Evolutionary conservation across 1,284 basidiomycete species (phyloP), one percentile per base, ranked within the genome.

Genomic region (Heterobasidion occidentale): DNA sequence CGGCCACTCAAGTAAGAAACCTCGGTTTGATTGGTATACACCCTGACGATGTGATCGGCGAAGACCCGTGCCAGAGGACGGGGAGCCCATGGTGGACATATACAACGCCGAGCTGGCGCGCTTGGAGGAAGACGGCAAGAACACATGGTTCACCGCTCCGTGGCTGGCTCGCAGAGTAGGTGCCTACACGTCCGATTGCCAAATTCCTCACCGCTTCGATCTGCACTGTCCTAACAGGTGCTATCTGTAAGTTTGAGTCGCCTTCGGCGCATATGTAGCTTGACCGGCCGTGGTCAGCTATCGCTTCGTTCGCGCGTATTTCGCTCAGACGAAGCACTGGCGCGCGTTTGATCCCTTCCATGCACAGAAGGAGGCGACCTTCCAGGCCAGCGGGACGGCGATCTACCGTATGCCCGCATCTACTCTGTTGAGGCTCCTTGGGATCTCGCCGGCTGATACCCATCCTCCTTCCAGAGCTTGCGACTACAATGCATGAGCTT

Each of bases 81-180:
- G 87, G 1, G 90, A 88, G 49, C 71, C 83, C 15, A 80, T 84
- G 57, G 72, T 81, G 2, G 76, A 79, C 0, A 72, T 79, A 20
- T 97, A 94, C 72, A 97, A 98, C 62, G 66, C 73, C 0, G 86
- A 91, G 61, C 74, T 98, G 11, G 71, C 71, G 2, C 67, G 70
- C 1, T 75, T 90, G 2, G 72, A 70, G 1, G 65, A 73, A 11
- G 69, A 76, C 1, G 74, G 77, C 1, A 78, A 82, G 59, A 78
- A 86, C 62, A 90, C 87, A 0, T 99, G 96, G 96, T 94, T 94
- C 68, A 88, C 82, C 1, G 85, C 91, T 8, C 90, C 94, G 4
- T 98, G 95, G 94, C 78, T 99, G 12, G 12, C 98, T 82, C 68
- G 92, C 94, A 58, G 96, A 98, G 84, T 97, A 76, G 65, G 82